Base-by-base conservation (phyloP, 352 stramenopile genomes). In the Phytophthora capsici region DNA sequence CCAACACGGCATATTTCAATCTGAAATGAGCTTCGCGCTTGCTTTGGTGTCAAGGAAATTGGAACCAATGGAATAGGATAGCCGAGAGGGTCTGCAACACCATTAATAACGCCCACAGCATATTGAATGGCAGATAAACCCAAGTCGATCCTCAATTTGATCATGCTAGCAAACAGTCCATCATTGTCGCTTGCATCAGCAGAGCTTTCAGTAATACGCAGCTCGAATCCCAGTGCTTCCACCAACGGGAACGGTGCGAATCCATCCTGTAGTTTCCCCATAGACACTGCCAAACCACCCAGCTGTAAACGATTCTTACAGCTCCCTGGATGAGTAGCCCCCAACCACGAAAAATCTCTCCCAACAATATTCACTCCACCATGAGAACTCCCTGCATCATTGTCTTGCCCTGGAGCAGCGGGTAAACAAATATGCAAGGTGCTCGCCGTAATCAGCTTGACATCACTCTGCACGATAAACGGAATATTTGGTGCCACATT, bases 401-500 rank as follows among this genome's bases (percentile, higher is more conserved):
- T 41, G 20, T 40, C 34, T 14, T 52, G 14, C 22, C 6, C 19
- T 22, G 25, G 12, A 23, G 54, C n/a, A 23, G 6, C 5, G 36
- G 64, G 55, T 10, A 80, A 28, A 16, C 56, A 23, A 55, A 83
- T 25, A 20, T 43, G n/a, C 2, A 81, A 57, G 43, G 51, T 80
- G 52, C 59, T 79, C 23, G 63, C 53, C 9, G 74, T 86, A 26
- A 83, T 23, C 23, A 86, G 47, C 34, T 66, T 75, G 20, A 61
- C 10, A 28, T 78, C 66, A 43, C 40, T 69, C 17, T 65, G 36
- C 5, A 68, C 19, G 3, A 73, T 57, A 10, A 23, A 61, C n/a
- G 49, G 36, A 38, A 48, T 28, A 47, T n/a, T 44, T 9, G 34
- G 38, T 23, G 7, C 20, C 23, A 38, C 34, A 6, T 34, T 50